A percentile compares a stretch with the other conserved stretches of the same genome.
phyloP scores from a whole-genome alignment of 169 alveolate genomes.

The Plasmodium sp. region DNA sequence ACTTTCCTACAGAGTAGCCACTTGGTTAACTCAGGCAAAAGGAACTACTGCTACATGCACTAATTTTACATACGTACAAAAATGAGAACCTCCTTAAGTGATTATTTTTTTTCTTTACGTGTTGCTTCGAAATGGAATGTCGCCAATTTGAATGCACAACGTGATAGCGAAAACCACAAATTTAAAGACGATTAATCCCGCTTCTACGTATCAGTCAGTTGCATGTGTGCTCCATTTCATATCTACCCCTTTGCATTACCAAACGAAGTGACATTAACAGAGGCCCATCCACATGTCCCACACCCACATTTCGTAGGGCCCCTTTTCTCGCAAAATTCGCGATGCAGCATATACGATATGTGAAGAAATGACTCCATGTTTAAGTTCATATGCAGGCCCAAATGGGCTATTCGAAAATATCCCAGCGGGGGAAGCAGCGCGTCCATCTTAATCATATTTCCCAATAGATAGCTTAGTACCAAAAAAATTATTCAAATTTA shows the following conservation, averaged over 20 bases:
- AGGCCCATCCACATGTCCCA: neutral
- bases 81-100: neutral
- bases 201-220: neutral
- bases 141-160: neutral
- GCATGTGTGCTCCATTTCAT: neutral
- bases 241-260: neutral
- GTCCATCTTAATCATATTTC: neutral
- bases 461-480: neutral
- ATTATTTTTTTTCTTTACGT: neutral
- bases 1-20: neutral
- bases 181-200: neutral
- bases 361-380: neutral
- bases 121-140: neutral
- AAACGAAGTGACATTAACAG: neutral
- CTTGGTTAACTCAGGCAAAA: neutral
- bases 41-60: neutral
- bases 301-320: neutral
- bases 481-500: neutral
- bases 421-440: neutral
- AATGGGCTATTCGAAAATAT: neutral
- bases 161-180: neutral
- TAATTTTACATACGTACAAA: neutral
- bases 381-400: neutral
- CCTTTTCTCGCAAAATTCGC: neutral
- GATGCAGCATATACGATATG: neutral